phyloP scores from a whole-genome alignment of 2,329 filamentous ascomycete genomes.

The Fusarium verrucosum region DNA sequence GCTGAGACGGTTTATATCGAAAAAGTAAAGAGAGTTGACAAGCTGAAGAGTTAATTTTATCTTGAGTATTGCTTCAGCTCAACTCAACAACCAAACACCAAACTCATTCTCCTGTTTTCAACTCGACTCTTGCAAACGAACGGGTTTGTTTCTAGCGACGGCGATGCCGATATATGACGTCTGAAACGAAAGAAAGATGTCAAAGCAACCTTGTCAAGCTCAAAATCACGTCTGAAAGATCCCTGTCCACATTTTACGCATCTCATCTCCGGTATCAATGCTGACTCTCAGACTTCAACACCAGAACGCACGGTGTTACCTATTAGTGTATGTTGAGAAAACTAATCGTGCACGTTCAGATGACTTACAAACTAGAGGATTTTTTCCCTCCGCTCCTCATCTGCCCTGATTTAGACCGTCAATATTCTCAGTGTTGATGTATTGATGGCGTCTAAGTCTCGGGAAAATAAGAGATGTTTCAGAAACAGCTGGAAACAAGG shows the following conservation, averaged over 20 bases:
- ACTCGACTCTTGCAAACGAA: not conserved
- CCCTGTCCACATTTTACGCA: conserved; percentile 38
- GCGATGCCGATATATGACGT: conserved; percentile 43
- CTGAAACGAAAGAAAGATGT: conserved; percentile 36
- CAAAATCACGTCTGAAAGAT: conserved; percentile 44
- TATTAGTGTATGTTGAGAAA: not conserved
- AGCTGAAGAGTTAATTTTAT: not conserved
- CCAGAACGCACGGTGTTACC: not conserved
- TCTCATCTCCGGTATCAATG: conserved; percentile 45
- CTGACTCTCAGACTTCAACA: conserved; percentile 18
- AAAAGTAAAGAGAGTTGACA: conserved; percentile 17
- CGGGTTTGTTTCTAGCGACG: conserved; percentile 27
- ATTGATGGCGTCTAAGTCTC: conserved; percentile 10
- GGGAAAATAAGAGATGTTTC: conserved; percentile 36
- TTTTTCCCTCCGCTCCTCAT: not conserved
- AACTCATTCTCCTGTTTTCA: not conserved
- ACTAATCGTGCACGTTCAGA: not conserved
- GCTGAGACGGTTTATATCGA: not conserved
- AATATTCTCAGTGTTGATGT: conserved; percentile 1
- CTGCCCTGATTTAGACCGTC: not conserved
- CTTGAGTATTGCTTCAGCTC: not conserved
- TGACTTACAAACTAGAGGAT: not conserved
- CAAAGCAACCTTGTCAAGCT: conserved; percentile 39
- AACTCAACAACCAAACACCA: not conserved
- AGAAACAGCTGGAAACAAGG: conserved; percentile 16